Evolutionary conservation across 1,139 yeast species (phyloP).

Genomic region (Magnusiomyces fungicola): DNA sequence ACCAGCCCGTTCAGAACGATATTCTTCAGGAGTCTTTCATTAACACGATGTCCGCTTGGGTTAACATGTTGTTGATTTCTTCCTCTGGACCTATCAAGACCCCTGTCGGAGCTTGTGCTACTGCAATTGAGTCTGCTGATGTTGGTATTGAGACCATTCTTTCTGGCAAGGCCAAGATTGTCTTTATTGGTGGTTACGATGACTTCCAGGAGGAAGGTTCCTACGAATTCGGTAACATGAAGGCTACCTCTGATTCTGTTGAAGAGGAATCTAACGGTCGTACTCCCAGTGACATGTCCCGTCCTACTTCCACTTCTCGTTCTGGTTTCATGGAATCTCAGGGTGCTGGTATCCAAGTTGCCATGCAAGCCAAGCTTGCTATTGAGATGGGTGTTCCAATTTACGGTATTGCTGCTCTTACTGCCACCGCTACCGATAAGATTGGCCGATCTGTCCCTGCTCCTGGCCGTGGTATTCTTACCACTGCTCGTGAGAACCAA

Average conservation of each 20-base stretch:
- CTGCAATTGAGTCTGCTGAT: slow-evolving; percentile 96
- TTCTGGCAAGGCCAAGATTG: slow-evolving; percentile 90
- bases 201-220: slow-evolving; percentile 99
- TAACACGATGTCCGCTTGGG: slow-evolving; percentile 99
- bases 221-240: slow-evolving; percentile 96
- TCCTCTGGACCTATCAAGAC: slow-evolving; percentile 99
- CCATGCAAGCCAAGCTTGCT: slow-evolving; percentile 94
- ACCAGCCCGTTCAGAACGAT: slow-evolving; percentile 92
- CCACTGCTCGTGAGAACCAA: slow-evolving; percentile 94
- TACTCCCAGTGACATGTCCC: slow-evolving; percentile 96
- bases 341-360: slow-evolving; percentile 97
- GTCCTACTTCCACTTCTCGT: slow-evolving; percentile 96
- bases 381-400: slow-evolving; percentile 98
- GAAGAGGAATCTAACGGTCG: slow-evolving; percentile 92
- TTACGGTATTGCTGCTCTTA: slow-evolving; percentile 87
- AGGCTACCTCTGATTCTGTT: slow-evolving; percentile 86
- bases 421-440: slow-evolving; percentile 97
- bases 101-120: slow-evolving; percentile 99
- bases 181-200: slow-evolving; percentile 97
- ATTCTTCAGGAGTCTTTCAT: slow-evolving; percentile 95
- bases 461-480: slow-evolving; percentile 98
- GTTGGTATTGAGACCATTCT: slow-evolving; percentile 89
- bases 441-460: slow-evolving; percentile 99
- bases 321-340: slow-evolving; percentile 99
- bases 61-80: slow-evolving; percentile 90